Percentiles rank a stretch among this genome's conserved stretches.
Evolutionary conservation across 495 filamentous ascomycete species (phyloP).

Genomic region (Xylaria intraflava): DNA sequence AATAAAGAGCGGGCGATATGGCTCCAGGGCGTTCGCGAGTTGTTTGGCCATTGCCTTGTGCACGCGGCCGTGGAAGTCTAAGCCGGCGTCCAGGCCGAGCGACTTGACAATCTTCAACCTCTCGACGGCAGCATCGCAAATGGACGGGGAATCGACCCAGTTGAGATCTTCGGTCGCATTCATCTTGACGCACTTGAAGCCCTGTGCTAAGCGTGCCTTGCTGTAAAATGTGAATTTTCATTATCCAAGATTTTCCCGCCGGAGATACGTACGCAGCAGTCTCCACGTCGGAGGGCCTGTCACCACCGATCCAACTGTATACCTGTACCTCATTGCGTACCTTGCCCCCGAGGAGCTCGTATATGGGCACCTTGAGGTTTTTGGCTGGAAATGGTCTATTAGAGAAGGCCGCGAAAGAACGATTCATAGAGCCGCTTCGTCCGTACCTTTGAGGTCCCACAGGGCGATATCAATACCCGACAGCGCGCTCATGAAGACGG

Average conservation of each 20-base stretch:
- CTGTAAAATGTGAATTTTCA: conserved; percentile 18
- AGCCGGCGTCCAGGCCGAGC: conserved; percentile 58
- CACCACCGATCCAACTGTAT: conserved; percentile 77
- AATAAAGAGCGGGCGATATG: conserved; percentile 64
- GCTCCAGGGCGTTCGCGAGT: conserved; percentile 64
- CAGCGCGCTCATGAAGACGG: conserved; percentile 73
- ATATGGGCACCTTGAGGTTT: conserved; percentile 58
- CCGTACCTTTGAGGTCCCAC: conserved; percentile 61
- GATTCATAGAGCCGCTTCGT: neutral
- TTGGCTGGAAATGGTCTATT: conserved; percentile 19
- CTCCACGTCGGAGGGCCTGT: conserved; percentile 62
- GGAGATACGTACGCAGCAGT: conserved; percentile 44
- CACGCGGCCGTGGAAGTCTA: conserved; percentile 71
- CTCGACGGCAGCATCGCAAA: conserved; percentile 55
- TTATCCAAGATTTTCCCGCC: neutral
- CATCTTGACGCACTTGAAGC: conserved; percentile 68
- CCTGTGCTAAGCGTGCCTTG: conserved; percentile 58
- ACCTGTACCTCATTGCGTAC: conserved; percentile 64
- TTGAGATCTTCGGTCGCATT: conserved; percentile 71
- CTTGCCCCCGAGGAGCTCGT: conserved; percentile 66
- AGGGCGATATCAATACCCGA: conserved; percentile 73
- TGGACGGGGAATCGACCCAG: conserved; percentile 68
- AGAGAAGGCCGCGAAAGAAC: neutral
- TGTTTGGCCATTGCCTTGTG: conserved; percentile 79
- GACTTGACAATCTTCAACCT: conserved; percentile 62